Base-by-base conservation (phyloP, 805 yeast species). In the Blastobotrys parvus region DNA sequence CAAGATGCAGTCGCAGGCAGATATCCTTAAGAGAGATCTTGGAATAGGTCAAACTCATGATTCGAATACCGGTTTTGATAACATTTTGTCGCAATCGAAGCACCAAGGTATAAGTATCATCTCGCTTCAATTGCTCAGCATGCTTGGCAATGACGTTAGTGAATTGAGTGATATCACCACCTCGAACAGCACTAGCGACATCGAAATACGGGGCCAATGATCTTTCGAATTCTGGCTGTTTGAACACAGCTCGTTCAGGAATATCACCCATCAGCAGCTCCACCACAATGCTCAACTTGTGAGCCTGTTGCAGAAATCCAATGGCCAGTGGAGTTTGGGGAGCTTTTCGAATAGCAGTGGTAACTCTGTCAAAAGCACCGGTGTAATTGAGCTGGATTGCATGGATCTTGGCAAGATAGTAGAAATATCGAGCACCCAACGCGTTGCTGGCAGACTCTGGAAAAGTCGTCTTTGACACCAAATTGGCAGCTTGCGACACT, bases 181-280 rank as follows among this genome's bases (percentile, higher is more conserved):
- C 69, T 58, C 90, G 82, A 16, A 92, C 98, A 16, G 97, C 95
- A 55, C 83, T 80, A 16, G 95, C 82, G 35, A 92, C 82, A 46
- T 80, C 82, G 52, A 84, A 78, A 61, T 92, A 92, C 25, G 97
- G 95, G 48, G 69, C 72, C 47, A 88, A 71, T 3, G 83, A 72
- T 40, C 71, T 69, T 50, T 76, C 78, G 56, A 78, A 66, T 37
- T 68, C 65, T 13, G 75, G 66, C 56, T 84, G 82, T 53, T 77
- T 76, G 71, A 92, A 92, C 30, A 77, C 75, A 39, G 87, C 72
- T 51, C 94, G 71, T 56, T 87, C 95, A 15, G 98, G 98, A 52
- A 92, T 82, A 55, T 92, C 98, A 45, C 99, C 98, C 77, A 90
- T 89, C 55, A 92, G 76, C 58, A 92, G 71, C 66, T 92, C 96